Evolutionary conservation across 305 asterid genomes (phyloP), one percentile per base, ranked within the genome.

Genomic region (Fraxinus sp.): DNA sequence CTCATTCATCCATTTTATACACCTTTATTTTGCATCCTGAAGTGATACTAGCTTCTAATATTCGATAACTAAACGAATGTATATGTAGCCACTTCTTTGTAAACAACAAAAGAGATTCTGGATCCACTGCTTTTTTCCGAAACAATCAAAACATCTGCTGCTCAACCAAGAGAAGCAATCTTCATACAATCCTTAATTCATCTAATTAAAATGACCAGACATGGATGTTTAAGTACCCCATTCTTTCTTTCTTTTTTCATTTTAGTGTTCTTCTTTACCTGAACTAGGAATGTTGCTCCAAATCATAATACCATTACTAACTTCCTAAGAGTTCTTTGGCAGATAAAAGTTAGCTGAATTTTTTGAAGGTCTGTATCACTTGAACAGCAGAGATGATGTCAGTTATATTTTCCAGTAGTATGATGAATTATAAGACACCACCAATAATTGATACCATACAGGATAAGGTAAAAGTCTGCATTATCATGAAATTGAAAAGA

Each of bases 401-500:
- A 62, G 32, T 2, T 18, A 62, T 2, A 68, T 28, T 4, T 59
- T 59, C 70, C 70, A 7, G 30, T 20, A 20, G 70, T 20, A 28
- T 11, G 36, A 28, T 24, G 20, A 28, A 28, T 68, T 68, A 16
- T 10, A 46, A 26, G 72, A 71, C 36, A 78, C 33, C 59, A 83
- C 41, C 62, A 46, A 39, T 33, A 57, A 77, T 57, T 33, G 77
- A 62, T 49, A 57, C 78, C 32, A 26, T 52, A 68, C 10, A 28
- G 22, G 81, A 77, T 55, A 26, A 8, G 59, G 72, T 37, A 32
- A 79, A 78, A 64, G 79, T 78, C 70, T 28, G 79, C 81, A 81
- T 57, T 32, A 82, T 78, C 64, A 85, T 77, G 52, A 80, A 75
- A 68, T 32, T 49, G 78, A 77, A 41, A 55, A 84, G 70, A 77